Conservation (phyloP, 106 monocot genomes). For the Apostasia ramifera region DNA sequence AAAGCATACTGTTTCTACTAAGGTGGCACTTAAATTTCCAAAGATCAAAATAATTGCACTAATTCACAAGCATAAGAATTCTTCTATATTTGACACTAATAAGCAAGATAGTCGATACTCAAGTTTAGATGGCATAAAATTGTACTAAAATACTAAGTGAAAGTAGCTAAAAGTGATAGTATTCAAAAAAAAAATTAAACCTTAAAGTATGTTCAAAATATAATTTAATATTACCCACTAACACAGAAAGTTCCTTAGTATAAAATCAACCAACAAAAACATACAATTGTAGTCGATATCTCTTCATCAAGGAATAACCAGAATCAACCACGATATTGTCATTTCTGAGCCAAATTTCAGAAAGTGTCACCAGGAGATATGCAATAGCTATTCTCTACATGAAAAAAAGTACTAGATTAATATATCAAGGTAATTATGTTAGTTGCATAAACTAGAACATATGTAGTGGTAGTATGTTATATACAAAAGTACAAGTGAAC, state of each 20-base stretch:
- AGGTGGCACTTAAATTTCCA: too few species aligned
- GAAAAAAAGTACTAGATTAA: background rate
- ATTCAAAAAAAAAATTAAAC: background rate
- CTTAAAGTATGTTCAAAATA: background rate
- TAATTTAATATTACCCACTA: background rate
- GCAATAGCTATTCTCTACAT: conserved; percentile 48
- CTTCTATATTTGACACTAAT: too few species aligned
- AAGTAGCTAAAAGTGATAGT: too few species aligned
- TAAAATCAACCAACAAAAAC: background rate
- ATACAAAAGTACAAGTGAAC: too few species aligned
- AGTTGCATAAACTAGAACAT: too few species aligned
- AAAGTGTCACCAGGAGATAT: conserved; percentile 29
- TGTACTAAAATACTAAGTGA: too few species aligned
- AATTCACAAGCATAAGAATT: too few species aligned
- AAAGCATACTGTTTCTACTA: background rate
- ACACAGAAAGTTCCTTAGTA: too few species aligned
- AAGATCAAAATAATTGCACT: too few species aligned
- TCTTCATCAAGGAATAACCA: conserved; percentile 30
- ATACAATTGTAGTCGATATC: conserved; percentile 35
- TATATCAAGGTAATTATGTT: background rate
- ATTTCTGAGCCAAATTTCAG: conserved; percentile 39
- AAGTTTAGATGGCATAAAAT: too few species aligned
- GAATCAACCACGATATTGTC: conserved; percentile 24
- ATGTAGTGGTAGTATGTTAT: too few species aligned
- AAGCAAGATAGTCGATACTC: too few species aligned